Evolutionary conservation across 2,329 filamentous ascomycete genomes (phyloP).

Genomic region (Fusarium hainanense): DNA sequence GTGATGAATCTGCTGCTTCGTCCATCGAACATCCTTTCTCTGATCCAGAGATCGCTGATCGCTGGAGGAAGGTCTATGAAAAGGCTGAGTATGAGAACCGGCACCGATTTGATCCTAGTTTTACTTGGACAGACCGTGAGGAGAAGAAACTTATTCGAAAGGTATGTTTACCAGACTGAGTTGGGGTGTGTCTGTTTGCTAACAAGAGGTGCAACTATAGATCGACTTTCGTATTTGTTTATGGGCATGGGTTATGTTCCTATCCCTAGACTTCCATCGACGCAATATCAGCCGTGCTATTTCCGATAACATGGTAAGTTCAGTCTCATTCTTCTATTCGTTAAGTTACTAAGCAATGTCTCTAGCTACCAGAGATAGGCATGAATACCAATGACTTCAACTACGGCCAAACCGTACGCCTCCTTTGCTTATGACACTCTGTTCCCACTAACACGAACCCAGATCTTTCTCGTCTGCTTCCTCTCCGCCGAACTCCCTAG

Average conservation of each 20-base stretch:
- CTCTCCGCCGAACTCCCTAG: constrained; percentile 61
- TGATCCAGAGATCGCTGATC: constrained; percentile 62
- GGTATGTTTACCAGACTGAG: constrained; percentile 42
- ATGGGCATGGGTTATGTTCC: constrained; percentile 61
- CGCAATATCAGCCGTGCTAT: constrained; percentile 59
- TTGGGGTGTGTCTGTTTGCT: constrained; percentile 3
- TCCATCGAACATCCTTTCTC: constrained; percentile 58
- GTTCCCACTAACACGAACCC: constrained; percentile 4
- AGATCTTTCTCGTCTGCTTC: constrained; percentile 59
- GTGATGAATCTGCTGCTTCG: constrained; percentile 38
- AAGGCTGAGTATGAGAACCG: constrained; percentile 68
- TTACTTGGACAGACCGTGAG: constrained; percentile 59
- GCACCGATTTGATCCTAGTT: constrained; percentile 65
- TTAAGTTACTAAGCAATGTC: too few relatives aligned
- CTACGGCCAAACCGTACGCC: constrained; percentile 53
- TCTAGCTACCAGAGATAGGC: constrained; percentile 53
- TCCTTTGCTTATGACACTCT: neutral
- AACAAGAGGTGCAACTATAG: constrained; percentile 41
- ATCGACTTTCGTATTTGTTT: constrained; percentile 58
- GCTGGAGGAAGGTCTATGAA: constrained; percentile 66
- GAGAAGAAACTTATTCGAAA: constrained; percentile 60
- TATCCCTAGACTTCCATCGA: constrained; percentile 58
- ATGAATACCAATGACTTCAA: constrained; percentile 61
- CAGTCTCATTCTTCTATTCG: too few relatives aligned
- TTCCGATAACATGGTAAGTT: constrained; percentile 53